These are phyloP conservation scores for Dacryopinax primogenitus DNA, from an alignment of 768 basidiomycete species.

Conservation along the genomic window DNA sequence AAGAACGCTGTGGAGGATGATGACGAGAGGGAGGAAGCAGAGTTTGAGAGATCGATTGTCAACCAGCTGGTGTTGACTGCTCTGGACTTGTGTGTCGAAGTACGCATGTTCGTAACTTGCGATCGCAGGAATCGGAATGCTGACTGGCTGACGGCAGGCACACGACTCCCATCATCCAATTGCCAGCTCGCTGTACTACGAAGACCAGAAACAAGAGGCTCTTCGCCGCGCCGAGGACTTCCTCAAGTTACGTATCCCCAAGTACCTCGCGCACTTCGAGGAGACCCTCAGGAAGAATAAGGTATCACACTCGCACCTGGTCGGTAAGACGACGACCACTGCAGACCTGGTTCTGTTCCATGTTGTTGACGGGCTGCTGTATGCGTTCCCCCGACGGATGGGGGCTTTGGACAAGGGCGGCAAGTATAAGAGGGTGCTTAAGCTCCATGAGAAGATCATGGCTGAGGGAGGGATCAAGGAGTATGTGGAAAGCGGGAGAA, in stretches of 20 bases:
- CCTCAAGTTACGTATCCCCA: conserved; percentile 30
- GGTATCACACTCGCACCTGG: conserved; percentile 19
- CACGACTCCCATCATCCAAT: conserved; percentile 30
- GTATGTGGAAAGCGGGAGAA: conserved; percentile 28
- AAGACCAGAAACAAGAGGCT: conserved; percentile 34
- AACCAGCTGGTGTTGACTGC: conserved; percentile 33
- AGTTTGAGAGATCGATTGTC: conserved; percentile 22
- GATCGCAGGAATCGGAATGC: too few relatives aligned
- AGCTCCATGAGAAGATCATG: conserved; percentile 27
- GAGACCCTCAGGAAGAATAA: conserved; percentile 22
- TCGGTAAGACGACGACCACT: conserved; percentile 27
- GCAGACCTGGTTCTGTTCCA: conserved; percentile 37
- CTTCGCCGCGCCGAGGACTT: conserved; percentile 27
- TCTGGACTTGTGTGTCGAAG: conserved; percentile 12
- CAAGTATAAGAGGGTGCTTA: conserved; percentile 25
- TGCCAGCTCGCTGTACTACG: conserved; percentile 27
- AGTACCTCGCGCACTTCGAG: conserved; percentile 33
- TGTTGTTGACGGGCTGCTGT: conserved; percentile 25
- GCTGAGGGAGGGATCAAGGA: conserved; percentile 25
- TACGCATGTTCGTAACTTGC: not conserved
- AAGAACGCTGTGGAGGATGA: conserved; percentile 24
- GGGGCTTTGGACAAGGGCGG: conserved; percentile 19
- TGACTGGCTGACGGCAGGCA: conserved; percentile 20
- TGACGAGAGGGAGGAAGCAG: conserved; percentile 25
- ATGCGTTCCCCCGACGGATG: conserved; percentile 31